Conservation (phyloP, 805 yeast species). For the Hemisphaericaspora nanyangensis region DNA sequence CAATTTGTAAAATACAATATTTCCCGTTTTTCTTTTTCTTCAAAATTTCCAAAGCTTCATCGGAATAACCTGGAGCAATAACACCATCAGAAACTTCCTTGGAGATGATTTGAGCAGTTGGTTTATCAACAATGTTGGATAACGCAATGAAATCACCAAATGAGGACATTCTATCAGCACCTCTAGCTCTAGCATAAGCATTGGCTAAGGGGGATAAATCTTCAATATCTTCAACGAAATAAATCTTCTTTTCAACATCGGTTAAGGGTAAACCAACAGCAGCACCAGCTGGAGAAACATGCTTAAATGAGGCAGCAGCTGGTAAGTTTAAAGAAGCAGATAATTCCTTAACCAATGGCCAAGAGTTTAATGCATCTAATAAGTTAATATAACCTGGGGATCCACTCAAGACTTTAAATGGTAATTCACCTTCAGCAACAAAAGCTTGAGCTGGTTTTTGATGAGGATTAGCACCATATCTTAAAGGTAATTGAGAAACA, state of each 20-base stretch:
- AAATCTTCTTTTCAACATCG: conserved; percentile 89
- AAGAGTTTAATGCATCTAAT: conserved; percentile 93
- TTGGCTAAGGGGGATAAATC: conserved; percentile 94
- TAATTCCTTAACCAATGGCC: conserved; percentile 98
- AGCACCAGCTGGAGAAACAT: conserved; percentile 98
- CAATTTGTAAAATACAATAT: conserved; percentile 93
- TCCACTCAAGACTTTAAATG: conserved; percentile 90
- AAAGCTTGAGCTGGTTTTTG: conserved; percentile 99
- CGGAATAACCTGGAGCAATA: conserved; percentile 94
- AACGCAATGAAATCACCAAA: conserved; percentile 98
- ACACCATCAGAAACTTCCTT: conserved; percentile 98
- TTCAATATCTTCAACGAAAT: conserved; percentile 92
- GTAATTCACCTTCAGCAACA: conserved; percentile 81
- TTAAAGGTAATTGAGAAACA: conserved; percentile 82
- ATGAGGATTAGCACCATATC: conserved; percentile 99
- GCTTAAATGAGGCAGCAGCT: conserved; percentile 98
- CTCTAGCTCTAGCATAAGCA: conserved; percentile 99
- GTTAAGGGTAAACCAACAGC: conserved; percentile 94
- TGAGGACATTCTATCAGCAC: conserved; percentile 99
- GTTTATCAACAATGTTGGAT: conserved; percentile 91
- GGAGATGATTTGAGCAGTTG: conserved; percentile 95
- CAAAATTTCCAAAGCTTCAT: conserved; percentile 86
- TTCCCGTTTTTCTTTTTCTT: conserved; percentile 95
- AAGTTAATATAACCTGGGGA: conserved; percentile 97
- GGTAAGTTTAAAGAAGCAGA: conserved; percentile 92